Evolutionary conservation across 495 filamentous ascomycete species (phyloP), one percentile per base, ranked within the genome.

Genomic region (Lophium mytilinum): DNA sequence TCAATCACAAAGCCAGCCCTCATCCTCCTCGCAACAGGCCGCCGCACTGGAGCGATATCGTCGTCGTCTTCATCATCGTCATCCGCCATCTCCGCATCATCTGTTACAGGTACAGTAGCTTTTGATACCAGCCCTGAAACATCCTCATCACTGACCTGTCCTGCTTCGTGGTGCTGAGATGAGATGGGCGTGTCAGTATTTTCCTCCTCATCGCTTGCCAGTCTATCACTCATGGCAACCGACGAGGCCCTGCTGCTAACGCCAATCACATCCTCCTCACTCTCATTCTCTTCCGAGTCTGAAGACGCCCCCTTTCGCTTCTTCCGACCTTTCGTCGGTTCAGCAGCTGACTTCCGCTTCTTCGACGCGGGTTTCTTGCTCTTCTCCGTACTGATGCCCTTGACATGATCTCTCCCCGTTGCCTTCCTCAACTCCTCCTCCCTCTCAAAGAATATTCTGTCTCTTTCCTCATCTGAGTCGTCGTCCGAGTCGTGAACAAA

Each of bases 401-500:
- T 72, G 60, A 71, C 69, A 56, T 82, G 69, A 35, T 75, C 72
- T 47, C 73, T 69, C 48, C 70, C 70, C 56, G 83, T 78, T 37
- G 71, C 68, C 57, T 76, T 72, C 57, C 83, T 70, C 57, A 76
- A 71, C 56, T 78, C 71, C 68, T 79, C 77, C 70, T 93, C 88
- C n/a, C 75, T 71, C 6, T 66, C 65, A 72, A 90, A 94, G 68
- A 93, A 95, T 40, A 78, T 78, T 52, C 68, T 69, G 64, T 88
- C 81, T 39, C 74, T 73, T 49, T 85, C 83, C 36, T 78, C 79
- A 61, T 78, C 82, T 52, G 86, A 85, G 58, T 94, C 89, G 53
- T 94, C 89, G 52, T 93, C 89, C 58, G 83, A 88, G 37, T 82
- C 80, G 58, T 84, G 78, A 37, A 98, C 85, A 68, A 82, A 94